phyloP scores from a whole-genome alignment of 2,329 filamentous ascomycete genomes.

The Fusarium sp. region DNA sequence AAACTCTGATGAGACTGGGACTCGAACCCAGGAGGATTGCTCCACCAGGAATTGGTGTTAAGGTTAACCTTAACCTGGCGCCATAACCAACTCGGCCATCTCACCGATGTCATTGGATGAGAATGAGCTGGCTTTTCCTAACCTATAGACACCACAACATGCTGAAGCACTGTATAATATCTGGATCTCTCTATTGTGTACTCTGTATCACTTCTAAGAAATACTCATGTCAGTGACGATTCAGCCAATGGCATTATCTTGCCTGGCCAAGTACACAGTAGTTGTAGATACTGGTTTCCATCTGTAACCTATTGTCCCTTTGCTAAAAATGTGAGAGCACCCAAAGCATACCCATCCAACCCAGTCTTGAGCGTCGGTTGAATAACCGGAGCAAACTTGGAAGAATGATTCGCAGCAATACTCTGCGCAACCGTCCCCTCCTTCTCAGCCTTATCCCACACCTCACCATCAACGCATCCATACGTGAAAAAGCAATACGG shows the following conservation, averaged over 20 bases:
- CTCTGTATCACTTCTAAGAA: not conserved
- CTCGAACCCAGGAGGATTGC: slow-evolving; percentile 49
- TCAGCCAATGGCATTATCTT: accelerated
- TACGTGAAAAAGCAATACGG: slow-evolving; percentile 35
- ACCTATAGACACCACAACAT: accelerated
- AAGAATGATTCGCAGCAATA: slow-evolving; percentile 39
- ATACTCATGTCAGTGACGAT: accelerated
- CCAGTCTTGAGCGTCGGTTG: slow-evolving; percentile 38
- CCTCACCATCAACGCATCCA: slow-evolving; percentile 19
- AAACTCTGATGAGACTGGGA: slow-evolving; percentile 45
- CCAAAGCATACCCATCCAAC: not conserved
- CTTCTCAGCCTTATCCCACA: slow-evolving; percentile 24
- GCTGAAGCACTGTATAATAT: accelerated
- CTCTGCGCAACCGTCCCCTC: slow-evolving; percentile 23
- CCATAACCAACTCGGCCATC: slow-evolving; percentile 50
- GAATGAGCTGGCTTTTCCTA: accelerated
- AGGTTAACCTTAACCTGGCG: slow-evolving; percentile 47
- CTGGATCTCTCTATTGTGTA: accelerated
- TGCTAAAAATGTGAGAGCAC: not conserved
- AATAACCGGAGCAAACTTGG: slow-evolving; percentile 38
- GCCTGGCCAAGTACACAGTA: not conserved
- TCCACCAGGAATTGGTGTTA: slow-evolving; percentile 44
- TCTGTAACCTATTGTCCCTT: not conserved
- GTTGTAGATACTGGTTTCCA: not conserved
- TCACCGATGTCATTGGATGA: slow-evolving; percentile 35